Evolutionary conservation across 2,329 filamentous ascomycete species (phyloP).

Genomic region (Fusarium compactum): DNA sequence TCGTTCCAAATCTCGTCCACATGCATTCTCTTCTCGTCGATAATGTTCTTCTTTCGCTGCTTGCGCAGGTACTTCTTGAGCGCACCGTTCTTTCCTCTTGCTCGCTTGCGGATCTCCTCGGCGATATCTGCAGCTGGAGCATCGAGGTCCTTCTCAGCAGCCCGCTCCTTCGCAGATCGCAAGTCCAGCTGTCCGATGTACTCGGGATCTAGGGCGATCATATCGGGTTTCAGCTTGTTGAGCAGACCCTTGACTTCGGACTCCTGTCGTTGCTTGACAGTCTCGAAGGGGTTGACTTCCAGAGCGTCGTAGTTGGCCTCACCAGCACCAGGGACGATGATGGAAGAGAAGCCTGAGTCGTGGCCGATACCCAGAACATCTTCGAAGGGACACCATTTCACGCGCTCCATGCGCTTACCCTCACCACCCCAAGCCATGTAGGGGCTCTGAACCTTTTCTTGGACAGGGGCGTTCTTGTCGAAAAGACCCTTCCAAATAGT

Average conservation of each 20-base stretch:
- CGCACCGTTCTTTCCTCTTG: conserved; percentile 89
- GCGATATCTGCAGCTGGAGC: conserved; percentile 67
- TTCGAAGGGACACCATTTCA: conserved; percentile 94
- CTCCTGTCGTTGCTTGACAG: conserved; percentile 90
- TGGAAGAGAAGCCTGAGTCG: conserved; percentile 85
- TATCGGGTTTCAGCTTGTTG: conserved; percentile 95
- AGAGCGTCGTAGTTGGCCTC: conserved; percentile 96
- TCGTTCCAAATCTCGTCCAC: conserved; percentile 86
- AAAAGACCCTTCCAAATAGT: conserved; percentile 94
- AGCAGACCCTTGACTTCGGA: conserved; percentile 88
- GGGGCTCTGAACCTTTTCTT: conserved; percentile 84
- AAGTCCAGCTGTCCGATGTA: conserved; percentile 91
- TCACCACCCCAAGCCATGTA: conserved; percentile 96
- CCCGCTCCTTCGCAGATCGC: conserved; percentile 80
- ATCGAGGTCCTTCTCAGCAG: conserved; percentile 84
- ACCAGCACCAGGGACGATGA: conserved; percentile 93
- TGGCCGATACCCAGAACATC: conserved; percentile 91
- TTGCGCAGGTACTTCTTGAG: conserved; percentile 90
- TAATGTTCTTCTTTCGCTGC: conserved; percentile 91
- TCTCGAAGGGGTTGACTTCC: conserved; percentile 96
- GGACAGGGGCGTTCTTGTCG: conserved; percentile 75
- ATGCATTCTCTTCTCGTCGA: conserved; percentile 92
- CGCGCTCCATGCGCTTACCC: conserved; percentile 81
- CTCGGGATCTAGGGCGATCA: conserved; percentile 95
- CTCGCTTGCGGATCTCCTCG: conserved; percentile 78